Conservation (phyloP, 495 filamentous ascomycete species). For the Terfezia claveryi region DNA sequence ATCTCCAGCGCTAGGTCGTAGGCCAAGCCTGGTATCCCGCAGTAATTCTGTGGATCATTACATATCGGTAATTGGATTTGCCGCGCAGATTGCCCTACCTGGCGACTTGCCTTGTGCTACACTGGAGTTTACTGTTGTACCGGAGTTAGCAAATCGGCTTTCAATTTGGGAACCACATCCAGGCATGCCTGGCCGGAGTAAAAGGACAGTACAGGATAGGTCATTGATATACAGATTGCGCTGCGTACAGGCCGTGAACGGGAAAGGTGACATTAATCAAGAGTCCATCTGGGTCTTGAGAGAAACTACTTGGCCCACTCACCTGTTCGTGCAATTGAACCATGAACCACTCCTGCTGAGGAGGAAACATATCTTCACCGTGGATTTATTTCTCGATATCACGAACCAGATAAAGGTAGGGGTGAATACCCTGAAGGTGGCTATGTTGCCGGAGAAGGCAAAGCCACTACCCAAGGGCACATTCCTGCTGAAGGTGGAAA, state of each 20-base stretch:
- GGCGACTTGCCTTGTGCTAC: constrained; percentile 6
- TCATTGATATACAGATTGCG: constrained; percentile 14
- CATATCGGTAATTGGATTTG: background rate
- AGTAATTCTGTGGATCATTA: background rate
- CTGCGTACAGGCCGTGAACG: constrained; percentile 7
- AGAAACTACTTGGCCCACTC: constrained; percentile 49
- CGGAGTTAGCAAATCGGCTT: constrained; percentile 7
- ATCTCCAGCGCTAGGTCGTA: too few relatives aligned
- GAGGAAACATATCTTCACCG: constrained; percentile 44
- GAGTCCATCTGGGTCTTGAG: constrained; percentile 35
- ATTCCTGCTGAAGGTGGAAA: background rate
- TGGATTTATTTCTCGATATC: constrained; percentile 54
- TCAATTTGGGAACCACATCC: constrained; percentile 9
- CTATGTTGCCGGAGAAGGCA: constrained; percentile 22
- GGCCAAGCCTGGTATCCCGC: background rate
- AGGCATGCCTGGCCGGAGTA: constrained; percentile 10
- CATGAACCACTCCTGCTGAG: constrained; percentile 31
- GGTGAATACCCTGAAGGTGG: constrained; percentile 35
- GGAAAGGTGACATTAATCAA: background rate
- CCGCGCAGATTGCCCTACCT: background rate
- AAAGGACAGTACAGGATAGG: constrained; percentile 9
- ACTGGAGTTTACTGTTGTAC: constrained; percentile 6
- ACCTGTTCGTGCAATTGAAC: constrained; percentile 52
- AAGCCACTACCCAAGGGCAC: background rate
- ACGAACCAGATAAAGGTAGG: constrained; percentile 32